phyloP scores from a whole-genome alignment of 495 filamentous ascomycete species.

The Penicillium ucsense region DNA sequence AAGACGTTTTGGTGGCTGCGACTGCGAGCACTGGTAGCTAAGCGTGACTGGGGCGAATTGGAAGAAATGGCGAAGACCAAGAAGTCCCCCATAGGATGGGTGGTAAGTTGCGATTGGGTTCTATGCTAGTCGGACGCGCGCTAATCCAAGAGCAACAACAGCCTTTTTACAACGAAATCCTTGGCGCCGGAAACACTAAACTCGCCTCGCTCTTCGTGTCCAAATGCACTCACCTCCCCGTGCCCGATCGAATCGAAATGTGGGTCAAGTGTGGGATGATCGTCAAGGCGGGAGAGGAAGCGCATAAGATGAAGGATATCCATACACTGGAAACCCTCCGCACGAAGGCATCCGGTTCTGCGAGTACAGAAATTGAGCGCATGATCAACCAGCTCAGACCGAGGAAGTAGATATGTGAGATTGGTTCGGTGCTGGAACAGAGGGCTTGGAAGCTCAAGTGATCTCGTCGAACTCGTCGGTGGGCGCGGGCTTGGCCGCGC shows the following conservation, averaged over 20 bases:
- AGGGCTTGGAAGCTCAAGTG: constrained; percentile 22
- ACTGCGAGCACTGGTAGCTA: constrained; percentile 77
- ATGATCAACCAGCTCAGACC: constrained; percentile 48
- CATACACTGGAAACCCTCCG: constrained; percentile 53
- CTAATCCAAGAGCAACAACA: constrained; percentile 24
- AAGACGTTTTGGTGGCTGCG: constrained; percentile 86
- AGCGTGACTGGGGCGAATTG: constrained; percentile 83
- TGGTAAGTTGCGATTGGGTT: constrained; percentile 42
- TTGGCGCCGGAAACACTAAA: constrained; percentile 84
- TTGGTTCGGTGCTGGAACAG: constrained; percentile 2
- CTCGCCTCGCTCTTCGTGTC: constrained; percentile 76
- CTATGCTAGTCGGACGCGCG: constrained; percentile 7
- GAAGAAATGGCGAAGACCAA: constrained; percentile 62
- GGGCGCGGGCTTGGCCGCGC: constrained; percentile 13
- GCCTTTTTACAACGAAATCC: constrained; percentile 85
- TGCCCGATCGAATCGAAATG: constrained; percentile 73
- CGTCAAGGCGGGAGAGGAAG: constrained; percentile 86
- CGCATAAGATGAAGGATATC: constrained; percentile 69
- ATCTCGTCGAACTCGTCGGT: constrained; percentile 35
- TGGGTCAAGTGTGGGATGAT: constrained; percentile 93
- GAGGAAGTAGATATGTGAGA: constrained; percentile 27
- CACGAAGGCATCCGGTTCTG: constrained; percentile 45
- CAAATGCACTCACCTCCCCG: constrained; percentile 61
- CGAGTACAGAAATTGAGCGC: constrained; percentile 48
- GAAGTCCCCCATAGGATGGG: constrained; percentile 95